Evolutionary conservation across 306 rosid species (phyloP), one percentile per base, ranked within the genome.

Genomic region (Cicer chorassanicum): DNA sequence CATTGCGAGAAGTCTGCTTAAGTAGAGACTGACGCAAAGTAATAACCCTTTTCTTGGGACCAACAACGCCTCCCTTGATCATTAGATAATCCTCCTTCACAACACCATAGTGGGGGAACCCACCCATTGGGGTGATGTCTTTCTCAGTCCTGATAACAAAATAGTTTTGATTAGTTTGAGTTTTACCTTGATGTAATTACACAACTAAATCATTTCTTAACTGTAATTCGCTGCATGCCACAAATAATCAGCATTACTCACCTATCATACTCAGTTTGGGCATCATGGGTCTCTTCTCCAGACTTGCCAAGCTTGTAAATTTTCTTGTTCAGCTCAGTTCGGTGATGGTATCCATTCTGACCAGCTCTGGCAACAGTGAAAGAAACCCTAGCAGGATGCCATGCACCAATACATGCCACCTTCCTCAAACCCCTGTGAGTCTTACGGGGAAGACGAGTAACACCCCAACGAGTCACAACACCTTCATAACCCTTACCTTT

Each of bases 331-430:
- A 92, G 60, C 78, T 92, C 97, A 21, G 97, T 92, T 0, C 97
- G 71, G 85, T 92, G 97, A 21, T 92, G 97, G 78, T 89, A 92
- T 21, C 96, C 97, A 60, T 92, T 92, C 75, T 92, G 97, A 77
- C 97, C 96, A 86, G 96, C 96, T 78, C 97, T 88, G 11, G 97
- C 96, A 82, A 92, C 97, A 0, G 97, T 92, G 77, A 88, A 92
- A 1, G 97, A 92, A 38, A 92, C 97, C 75, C 97, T 88, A 0
- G 97, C 96, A 77, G 96, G 97, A 84, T 92, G 97, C 96, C 97
- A 92, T 4, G 97, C 97, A 77, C 97, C 97, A 81, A 92, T 92
- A 92, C 97, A 92, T 0, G 97, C 97, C 4, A 92, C 97, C 88
- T 92, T 92, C 81, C 97, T 82, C 79, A 92, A 78, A 83, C 97